These are phyloP conservation scores for Pyrenochaeta sp. DNA, from an alignment of 2,329 filamentous ascomycete genomes.

Conservation along the genomic window DNA sequence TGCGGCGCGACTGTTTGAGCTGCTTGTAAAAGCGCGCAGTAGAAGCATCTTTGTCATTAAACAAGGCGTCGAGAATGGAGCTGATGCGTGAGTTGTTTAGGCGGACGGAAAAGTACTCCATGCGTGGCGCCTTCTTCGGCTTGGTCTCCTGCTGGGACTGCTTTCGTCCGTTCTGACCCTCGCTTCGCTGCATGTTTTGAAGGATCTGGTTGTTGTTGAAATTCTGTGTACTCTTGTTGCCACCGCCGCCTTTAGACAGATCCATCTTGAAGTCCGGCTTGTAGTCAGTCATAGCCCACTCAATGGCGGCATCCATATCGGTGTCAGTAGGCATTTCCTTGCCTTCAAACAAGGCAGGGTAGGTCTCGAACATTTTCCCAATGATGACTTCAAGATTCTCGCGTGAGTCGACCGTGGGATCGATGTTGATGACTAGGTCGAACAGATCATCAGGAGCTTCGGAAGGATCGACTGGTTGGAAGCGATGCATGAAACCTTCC, in stretches of 20 bases:
- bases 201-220: slow-evolving; percentile 50
- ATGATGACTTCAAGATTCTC: slow-evolving; percentile 86
- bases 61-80: slow-evolving; percentile 73
- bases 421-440: slow-evolving; percentile 83
- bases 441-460: slow-evolving; percentile 80
- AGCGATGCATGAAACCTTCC: slow-evolving; percentile 90
- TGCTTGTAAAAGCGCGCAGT: slow-evolving; percentile 76
- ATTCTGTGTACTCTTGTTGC: slow-evolving; percentile 22
- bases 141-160: slow-evolving; percentile 47
- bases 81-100: slow-evolving; percentile 62
- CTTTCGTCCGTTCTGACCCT: slow-evolving; percentile 21
- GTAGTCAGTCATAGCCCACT: slow-evolving; percentile 78
- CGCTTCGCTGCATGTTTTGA: slow-evolving; percentile 40
- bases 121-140: slow-evolving; percentile 58
- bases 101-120: slow-evolving; percentile 73
- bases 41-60: slow-evolving; percentile 64
- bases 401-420: slow-evolving; percentile 79
- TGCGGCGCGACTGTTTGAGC: slow-evolving; percentile 74
- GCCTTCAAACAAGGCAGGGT: slow-evolving; percentile 74
- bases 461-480: slow-evolving; percentile 76
- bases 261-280: slow-evolving; percentile 78
- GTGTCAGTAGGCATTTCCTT: slow-evolving; percentile 71
- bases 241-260: slow-evolving; percentile 63
- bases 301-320: slow-evolving; percentile 81
- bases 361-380: slow-evolving; percentile 73